Evolutionary conservation across 352 stramenopile genomes (phyloP).

Genomic region (Aphanomyces invadans): DNA sequence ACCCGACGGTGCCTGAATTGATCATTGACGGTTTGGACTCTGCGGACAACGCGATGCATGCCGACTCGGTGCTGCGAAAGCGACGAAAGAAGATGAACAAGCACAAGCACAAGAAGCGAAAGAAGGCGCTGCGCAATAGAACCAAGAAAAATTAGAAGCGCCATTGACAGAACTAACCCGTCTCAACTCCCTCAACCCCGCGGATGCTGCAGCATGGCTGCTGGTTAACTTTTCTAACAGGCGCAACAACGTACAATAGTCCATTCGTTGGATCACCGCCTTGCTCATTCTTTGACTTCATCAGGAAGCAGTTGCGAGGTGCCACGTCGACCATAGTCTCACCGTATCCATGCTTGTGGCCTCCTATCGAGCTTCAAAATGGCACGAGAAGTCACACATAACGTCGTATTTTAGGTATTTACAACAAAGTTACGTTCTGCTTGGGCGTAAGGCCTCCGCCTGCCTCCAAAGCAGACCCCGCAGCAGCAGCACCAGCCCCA

Average conservation of each 20-base stretch:
- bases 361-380: no score
- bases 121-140: conserved; percentile 80
- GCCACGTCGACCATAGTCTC: no score
- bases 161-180: background rate
- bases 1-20: conserved; percentile 40
- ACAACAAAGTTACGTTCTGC: conserved; percentile 24
- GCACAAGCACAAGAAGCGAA: conserved; percentile 88
- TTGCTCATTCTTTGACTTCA: background rate
- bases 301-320: background rate
- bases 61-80: conserved; percentile 85
- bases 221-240: background rate
- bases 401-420: no score
- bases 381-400: no score
- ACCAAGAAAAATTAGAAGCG: conserved; percentile 82
- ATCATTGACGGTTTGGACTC: conserved; percentile 45
- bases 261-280: no score
- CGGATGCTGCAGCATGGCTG: background rate
- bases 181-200: background rate
- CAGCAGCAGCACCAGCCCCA: background rate
- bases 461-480: background rate
- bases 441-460: conserved; percentile 6
- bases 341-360: no score
- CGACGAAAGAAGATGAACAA: conserved; percentile 91
- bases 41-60: conserved; percentile 47
- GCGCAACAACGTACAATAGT: background rate